Evolutionary conservation across 1,284 basidiomycete genomes (phyloP), one percentile per base, ranked within the genome.

Genomic region (Naganishia cerealis): DNA sequence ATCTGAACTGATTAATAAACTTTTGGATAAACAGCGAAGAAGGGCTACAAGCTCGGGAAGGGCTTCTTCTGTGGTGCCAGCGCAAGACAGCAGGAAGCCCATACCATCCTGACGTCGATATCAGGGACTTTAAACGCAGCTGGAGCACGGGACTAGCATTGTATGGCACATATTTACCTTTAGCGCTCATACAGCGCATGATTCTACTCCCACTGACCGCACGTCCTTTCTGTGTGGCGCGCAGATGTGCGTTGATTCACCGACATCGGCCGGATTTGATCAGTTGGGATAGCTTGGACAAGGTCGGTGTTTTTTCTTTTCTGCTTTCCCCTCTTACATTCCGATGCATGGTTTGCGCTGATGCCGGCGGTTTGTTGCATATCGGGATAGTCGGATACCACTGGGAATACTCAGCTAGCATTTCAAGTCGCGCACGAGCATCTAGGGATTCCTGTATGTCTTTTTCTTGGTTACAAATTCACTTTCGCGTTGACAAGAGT

Each of bases 41-140:
- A 81, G 95, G 95, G 65, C 86, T 97, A 33, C 95, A 93, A 7
- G 95, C 95, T 0, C 94, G 95, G 79, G 96, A 98, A 78, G 95
- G 94, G 53, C 85, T 99, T 15, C 83, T 99, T 2, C 85, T 99
- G 1, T 99, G 95, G 95, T 97, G 94, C 83, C 95, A 98, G 77
- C 87, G 95, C 67, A 96, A 96, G 82, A 99, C 96, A 0, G 46
- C 43, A 4, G 59, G 57, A 3, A 87, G 86, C 38, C 88, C 89
- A 0, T 98, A 99, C 38, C 69, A 69, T n/a, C 73, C 88, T 69
- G 91, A 94, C 74, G 94, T 98, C 21, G 83, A 96, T 66, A 92
- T 99, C 9, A 87, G 91, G 81, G 92, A 98, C 78, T 99, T 99
- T 78, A 91, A 91, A 18, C 79, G 86, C 52, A 94, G 91, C 76